Conservation (phyloP, 371 early-diverging fungal genomes). For the Gilbertella persicaria region DNA sequence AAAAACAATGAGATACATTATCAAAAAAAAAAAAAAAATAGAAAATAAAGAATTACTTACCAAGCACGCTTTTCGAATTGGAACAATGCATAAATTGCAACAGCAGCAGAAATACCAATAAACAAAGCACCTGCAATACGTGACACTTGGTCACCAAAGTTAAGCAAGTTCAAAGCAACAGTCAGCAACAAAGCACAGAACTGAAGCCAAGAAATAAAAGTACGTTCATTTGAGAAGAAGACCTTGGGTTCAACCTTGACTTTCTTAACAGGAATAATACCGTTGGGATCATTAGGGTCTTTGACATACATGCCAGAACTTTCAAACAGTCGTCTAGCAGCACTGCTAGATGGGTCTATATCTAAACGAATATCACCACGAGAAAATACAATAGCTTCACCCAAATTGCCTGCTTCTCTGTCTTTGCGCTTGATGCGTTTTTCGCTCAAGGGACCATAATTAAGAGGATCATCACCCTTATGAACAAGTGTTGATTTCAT, state of each 20-base stretch:
- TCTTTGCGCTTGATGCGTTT: slow-evolving; percentile 4
- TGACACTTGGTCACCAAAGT: slow-evolving; percentile 65
- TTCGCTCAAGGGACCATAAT: slow-evolving; percentile 22
- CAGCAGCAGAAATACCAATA: slow-evolving; percentile 69
- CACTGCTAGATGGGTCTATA: slow-evolving; percentile 4
- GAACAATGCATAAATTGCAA: slow-evolving; percentile 84
- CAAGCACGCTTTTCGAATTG: slow-evolving; percentile 87
- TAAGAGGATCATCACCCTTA: slow-evolving; percentile 25
- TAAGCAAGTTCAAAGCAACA: slow-evolving; percentile 78
- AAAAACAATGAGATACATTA: slow-evolving; percentile 28
- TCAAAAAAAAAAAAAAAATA: slow-evolving; percentile 9
- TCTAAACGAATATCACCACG: slow-evolving; percentile 28
- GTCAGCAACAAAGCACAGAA: slow-evolving; percentile 74
- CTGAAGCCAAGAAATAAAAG: slow-evolving; percentile 90
- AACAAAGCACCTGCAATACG: slow-evolving; percentile 48
- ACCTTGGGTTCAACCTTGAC: slow-evolving; percentile 82
- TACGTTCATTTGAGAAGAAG: slow-evolving; percentile 95
- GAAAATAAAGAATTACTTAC: slow-evolving; percentile 19
- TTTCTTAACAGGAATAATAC: too few relatives aligned
- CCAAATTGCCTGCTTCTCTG: slow-evolving; percentile 12
- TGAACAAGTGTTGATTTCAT: slow-evolving; percentile 25
- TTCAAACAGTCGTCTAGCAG: slow-evolving; percentile 11
- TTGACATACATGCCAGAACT: slow-evolving; percentile 15
- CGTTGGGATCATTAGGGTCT: slow-evolving; percentile 23
- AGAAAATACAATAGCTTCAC: slow-evolving; percentile 26